Evolutionary conservation across 306 rosid genomes (phyloP).

Genomic region (Morella rubra): DNA sequence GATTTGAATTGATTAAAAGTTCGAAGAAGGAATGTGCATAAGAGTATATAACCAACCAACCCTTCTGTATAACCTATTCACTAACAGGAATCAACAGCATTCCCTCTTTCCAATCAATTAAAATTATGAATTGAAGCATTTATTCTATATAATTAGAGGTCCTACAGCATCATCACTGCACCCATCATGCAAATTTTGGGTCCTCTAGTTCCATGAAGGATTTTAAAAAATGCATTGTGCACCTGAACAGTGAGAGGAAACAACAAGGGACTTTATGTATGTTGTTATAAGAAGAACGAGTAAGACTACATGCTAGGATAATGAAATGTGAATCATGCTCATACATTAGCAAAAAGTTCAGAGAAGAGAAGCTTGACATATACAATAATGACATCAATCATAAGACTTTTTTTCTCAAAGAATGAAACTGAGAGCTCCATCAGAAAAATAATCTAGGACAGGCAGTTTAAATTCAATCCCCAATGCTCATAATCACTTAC

Average conservation of each 20-base stretch:
- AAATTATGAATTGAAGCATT: not conserved
- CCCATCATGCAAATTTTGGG: not conserved
- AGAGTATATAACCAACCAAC: no score
- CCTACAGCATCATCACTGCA: not conserved
- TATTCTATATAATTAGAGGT: not conserved
- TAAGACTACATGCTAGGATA: not conserved
- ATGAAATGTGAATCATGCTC: not conserved
- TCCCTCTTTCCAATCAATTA: not conserved
- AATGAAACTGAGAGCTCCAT: not conserved
- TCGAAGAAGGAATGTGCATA: no score
- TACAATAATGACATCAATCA: no score
- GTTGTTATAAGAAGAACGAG: not conserved
- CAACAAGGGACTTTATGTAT: no score
- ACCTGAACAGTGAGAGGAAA: no score
- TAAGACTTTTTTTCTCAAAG: not conserved
- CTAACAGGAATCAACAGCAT: not conserved
- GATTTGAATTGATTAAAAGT: not conserved
- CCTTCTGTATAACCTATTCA: no score
- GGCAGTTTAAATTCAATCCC: not conserved
- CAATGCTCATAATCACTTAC: not conserved
- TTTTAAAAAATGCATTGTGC: no score
- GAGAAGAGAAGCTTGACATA: no score
- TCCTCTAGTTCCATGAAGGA: not conserved
- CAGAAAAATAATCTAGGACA: not conserved
- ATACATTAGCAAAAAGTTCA: not conserved